A percentile compares a stretch with the other conserved stretches of the same genome.
phyloP scores from a whole-genome alignment of 495 filamentous ascomycete species.

The Letharia lupina region DNA sequence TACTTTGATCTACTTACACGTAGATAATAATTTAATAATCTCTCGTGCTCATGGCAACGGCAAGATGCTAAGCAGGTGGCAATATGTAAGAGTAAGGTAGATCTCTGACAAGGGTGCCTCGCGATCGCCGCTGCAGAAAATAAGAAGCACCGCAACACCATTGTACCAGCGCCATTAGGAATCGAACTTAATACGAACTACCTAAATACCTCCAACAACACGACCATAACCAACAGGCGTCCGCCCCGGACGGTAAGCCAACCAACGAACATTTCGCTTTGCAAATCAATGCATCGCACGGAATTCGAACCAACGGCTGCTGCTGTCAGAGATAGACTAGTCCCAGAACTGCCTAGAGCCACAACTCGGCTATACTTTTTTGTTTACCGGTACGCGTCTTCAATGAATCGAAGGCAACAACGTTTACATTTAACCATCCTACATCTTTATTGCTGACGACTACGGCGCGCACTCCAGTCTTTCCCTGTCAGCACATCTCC shows the following conservation, averaged over 20 bases:
- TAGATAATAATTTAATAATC: no score
- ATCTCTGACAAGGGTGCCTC: background rate
- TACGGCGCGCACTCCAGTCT: background rate
- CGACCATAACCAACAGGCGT: no score
- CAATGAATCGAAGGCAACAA: background rate
- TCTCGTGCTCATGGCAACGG: background rate
- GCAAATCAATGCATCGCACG: no score
- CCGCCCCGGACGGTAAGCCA: no score
- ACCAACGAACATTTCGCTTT: no score
- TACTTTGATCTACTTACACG: no score
- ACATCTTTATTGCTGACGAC: background rate
- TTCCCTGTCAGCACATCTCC: no score
- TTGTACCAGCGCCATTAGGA: no score
- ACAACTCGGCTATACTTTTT: background rate
- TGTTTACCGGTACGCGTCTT: constrained; percentile 5
- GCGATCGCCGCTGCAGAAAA: background rate
- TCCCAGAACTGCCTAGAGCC: background rate
- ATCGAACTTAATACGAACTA: no score
- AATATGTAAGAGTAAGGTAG: background rate
- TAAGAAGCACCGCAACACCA: no score
- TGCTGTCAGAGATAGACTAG: background rate
- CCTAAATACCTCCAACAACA: no score
- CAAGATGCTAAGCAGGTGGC: background rate
- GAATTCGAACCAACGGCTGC: no score
- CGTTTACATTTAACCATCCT: background rate